These are phyloP conservation scores for Chenopodium berlandieri DNA, from an alignment of 148 eudicot species.

Conservation along the genomic window DNA sequence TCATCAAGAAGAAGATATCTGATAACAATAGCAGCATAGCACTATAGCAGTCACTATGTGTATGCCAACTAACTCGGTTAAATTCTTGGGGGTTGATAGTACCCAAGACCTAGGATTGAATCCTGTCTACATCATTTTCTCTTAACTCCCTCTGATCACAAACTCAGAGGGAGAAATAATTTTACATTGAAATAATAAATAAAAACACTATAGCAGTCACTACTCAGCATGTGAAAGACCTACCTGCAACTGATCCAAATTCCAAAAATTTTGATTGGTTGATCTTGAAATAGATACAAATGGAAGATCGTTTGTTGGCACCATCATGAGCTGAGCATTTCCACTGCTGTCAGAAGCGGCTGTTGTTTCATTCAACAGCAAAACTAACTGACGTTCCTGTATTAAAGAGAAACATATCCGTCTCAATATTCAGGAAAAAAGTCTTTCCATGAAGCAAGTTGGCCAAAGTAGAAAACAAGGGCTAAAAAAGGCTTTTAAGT, in stretches of 20 bases:
- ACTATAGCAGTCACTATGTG: too few species aligned
- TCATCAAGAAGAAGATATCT: not conserved
- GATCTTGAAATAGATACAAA: slow-evolving; percentile 54
- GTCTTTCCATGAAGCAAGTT: not conserved
- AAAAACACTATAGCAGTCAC: not conserved
- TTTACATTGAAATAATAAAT: too few species aligned
- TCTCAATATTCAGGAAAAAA: not conserved
- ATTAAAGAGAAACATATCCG: slow-evolving; percentile 10
- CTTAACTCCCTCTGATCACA: too few species aligned
- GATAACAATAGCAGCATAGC: not conserved
- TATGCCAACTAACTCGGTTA: too few species aligned
- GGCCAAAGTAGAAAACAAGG: not conserved
- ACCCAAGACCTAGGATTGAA: too few species aligned
- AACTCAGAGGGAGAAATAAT: too few species aligned
- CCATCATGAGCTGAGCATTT: slow-evolving; percentile 68
- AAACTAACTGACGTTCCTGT: slow-evolving; percentile 84
- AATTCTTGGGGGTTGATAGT: too few species aligned
- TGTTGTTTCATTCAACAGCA: slow-evolving; percentile 60
- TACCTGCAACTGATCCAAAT: slow-evolving; percentile 65
- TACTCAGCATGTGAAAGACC: not conserved
- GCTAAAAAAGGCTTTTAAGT: not conserved
- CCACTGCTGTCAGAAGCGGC: slow-evolving; percentile 58
- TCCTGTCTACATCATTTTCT: too few species aligned
- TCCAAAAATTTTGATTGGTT: slow-evolving; percentile 44
- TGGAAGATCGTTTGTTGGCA: slow-evolving; percentile 61